A percentile compares a stretch with the other conserved stretches of the same genome.
These are phyloP conservation scores for Saksenaea oblongispora DNA, from an alignment of 371 early-diverging fungal species.

Conservation along the genomic window DNA sequence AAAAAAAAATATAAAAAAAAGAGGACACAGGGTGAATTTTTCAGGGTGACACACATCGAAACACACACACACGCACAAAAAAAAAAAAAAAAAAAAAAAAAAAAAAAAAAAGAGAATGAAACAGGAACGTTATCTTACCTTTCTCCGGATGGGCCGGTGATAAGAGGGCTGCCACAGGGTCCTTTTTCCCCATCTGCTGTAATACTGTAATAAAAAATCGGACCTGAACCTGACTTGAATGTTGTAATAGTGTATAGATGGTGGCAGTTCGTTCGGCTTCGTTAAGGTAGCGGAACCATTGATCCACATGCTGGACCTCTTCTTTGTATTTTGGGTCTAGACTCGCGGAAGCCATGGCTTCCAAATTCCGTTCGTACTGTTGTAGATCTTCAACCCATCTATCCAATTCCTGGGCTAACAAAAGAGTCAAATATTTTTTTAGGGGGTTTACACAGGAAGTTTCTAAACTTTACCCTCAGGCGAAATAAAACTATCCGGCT, in stretches of 20 bases:
- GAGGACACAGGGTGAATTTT: conserved; percentile 6
- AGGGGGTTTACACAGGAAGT: neutral
- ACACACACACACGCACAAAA: neutral
- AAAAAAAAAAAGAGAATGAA: no score
- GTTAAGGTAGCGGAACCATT: conserved; percentile 90
- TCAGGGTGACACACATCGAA: neutral
- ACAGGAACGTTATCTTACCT: conserved; percentile 27
- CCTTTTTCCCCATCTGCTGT: conserved; percentile 85
- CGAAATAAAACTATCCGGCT: conserved; percentile 35
- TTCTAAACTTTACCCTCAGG: conserved; percentile 37
- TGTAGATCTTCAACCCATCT: conserved; percentile 89
- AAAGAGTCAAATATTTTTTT: neutral
- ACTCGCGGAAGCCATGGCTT: conserved; percentile 92
- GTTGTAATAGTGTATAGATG: conserved; percentile 87
- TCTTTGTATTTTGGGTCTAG: conserved; percentile 88
- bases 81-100: no score
- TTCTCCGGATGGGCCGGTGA: conserved; percentile 56
- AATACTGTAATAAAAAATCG: conserved; percentile 90
- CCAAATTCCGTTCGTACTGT: conserved; percentile 88
- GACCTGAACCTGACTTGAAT: conserved; percentile 87
- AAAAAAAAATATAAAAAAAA: conserved; percentile 10
- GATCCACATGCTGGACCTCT: conserved; percentile 90
- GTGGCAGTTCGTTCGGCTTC: conserved; percentile 93
- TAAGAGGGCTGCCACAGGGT: conserved; percentile 55
- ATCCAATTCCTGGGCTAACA: conserved; percentile 77